Conservation (phyloP, 108 stramenopile species). For the Nitzschia sp. region DNA sequence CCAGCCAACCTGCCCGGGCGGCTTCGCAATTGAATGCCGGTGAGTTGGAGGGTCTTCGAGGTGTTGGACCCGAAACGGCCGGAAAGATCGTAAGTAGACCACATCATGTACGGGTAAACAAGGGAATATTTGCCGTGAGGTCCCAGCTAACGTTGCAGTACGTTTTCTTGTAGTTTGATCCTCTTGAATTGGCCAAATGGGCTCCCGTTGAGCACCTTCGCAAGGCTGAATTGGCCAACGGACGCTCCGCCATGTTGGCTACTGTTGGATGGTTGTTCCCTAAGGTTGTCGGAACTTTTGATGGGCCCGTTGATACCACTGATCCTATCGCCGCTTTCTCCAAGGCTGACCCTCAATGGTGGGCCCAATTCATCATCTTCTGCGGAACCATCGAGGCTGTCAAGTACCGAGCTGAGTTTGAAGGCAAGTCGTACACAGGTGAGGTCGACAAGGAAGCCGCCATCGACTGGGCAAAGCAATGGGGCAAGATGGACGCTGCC, state of each 20-base stretch:
- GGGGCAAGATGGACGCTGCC: constrained; percentile 54
- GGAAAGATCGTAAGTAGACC: constrained; percentile 57
- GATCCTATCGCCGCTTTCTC: constrained; percentile 89
- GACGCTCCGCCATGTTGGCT: constrained; percentile 89
- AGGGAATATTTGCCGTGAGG: too few relatives aligned
- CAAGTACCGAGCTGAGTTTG: constrained; percentile 81
- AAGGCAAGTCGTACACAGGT: constrained; percentile 83
- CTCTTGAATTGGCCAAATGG: constrained; percentile 77
- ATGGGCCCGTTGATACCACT: constrained; percentile 74
- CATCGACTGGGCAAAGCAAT: constrained; percentile 83
- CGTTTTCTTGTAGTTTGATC: constrained; percentile 77
- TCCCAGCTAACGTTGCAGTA: too few relatives aligned
- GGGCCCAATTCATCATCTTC: constrained; percentile 89
- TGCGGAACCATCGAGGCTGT: constrained; percentile 85
- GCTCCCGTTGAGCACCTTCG: constrained; percentile 80
- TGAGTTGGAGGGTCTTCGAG: constrained; percentile 55
- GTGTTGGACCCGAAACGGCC: constrained; percentile 61
- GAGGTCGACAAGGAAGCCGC: constrained; percentile 71
- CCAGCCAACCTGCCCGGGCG: constrained; percentile 30
- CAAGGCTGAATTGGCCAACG: constrained; percentile 89
- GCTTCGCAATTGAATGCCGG: constrained; percentile 39
- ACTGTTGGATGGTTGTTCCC: constrained; percentile 85
- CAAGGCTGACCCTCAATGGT: constrained; percentile 90
- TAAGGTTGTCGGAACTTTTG: constrained; percentile 75
- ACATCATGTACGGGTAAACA: too few relatives aligned